Base-by-base conservation (phyloP, 805 yeast genomes). In the Hanseniaspora jakobsenii region DNA sequence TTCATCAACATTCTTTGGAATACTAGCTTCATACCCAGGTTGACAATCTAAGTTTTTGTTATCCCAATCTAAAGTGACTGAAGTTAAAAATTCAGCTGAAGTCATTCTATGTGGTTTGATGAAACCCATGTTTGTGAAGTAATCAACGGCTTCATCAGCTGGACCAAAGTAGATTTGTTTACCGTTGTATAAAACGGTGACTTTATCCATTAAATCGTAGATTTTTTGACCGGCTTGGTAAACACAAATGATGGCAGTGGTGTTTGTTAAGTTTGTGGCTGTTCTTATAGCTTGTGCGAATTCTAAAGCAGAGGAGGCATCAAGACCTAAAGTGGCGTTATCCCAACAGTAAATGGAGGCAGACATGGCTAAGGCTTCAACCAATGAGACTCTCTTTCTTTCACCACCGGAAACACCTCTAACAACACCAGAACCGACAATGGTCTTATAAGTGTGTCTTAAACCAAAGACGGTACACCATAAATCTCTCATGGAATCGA, bases 371-470 rank as follows among this genome's bases (percentile, higher is more conserved):
- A 72, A 67, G 2, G 73, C 80, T 59, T 77, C 83, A 3, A 78
- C 82, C 52, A 77, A 70, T 3, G 81, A 75, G 19, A 77, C 81
- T 64, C 83, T 73, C 62, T 77, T 77, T 53, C 83, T 64, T 62
- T 77, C 81, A 62, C 83, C 83, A 55, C 83, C 83, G 28, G 81
- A 75, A 36, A 77, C 75, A 60, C 83, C 83, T 59, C 81, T 67
- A 14, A 77, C 74, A 46, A 70, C 72, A 57, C 77, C 82, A 54
- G 75, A 73, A 56, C 83, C 83, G 42, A 77, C 82, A 39, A 74
- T 66, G 17, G 84, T 77, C 50, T 73, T 66, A 49, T 70, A 67
- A 10, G 79, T 75, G 57, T 77, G 81, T 36, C 70, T 65, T 51
- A 75, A 62, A 48, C 80, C 81, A 54, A 68, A 72, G 16, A 73